Conservation (phyloP, 2,329 filamentous ascomycete genomes). For the Apiospora saccharicola region DNA sequence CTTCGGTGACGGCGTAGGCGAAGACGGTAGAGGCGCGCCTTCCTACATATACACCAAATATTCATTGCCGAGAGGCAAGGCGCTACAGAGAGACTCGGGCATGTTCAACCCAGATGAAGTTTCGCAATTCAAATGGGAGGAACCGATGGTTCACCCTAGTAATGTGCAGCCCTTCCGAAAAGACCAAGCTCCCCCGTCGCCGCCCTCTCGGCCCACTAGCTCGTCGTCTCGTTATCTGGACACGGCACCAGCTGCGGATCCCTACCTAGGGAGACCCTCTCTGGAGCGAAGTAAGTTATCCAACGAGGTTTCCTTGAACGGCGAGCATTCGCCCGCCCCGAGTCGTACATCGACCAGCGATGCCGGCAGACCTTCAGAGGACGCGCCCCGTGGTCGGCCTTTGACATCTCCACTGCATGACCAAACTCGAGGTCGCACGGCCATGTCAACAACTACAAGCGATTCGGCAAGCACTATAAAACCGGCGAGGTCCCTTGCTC, state of each 20-base stretch:
- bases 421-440: slow-evolving; percentile 50
- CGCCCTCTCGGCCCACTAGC: slow-evolving; percentile 66
- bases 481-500: slow-evolving; percentile 54
- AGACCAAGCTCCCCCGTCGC: slow-evolving; percentile 64
- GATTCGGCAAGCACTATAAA: slow-evolving; percentile 64
- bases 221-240: slow-evolving; percentile 51
- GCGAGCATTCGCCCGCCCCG: slow-evolving; percentile 53
- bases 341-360: slow-evolving; percentile 55
- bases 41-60: slow-evolving; percentile 92
- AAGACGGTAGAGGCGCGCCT: slow-evolving; percentile 62
- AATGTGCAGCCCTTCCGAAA: slow-evolving; percentile 52
- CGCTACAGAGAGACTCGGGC: slow-evolving; percentile 72
- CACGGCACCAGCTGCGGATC: slow-evolving; percentile 48
- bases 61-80: slow-evolving; percentile 81
- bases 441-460: slow-evolving; percentile 58
- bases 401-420: slow-evolving; percentile 49
- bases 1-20: slow-evolving; percentile 60
- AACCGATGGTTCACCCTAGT: slow-evolving; percentile 51
- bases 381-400: slow-evolving; percentile 55
- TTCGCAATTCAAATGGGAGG: slow-evolving; percentile 70
- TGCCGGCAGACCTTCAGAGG: slow-evolving; percentile 53
- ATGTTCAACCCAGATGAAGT: slow-evolving; percentile 57
- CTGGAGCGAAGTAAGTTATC: slow-evolving; percentile 59
- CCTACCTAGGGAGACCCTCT: slow-evolving; percentile 53
- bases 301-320: slow-evolving; percentile 52